These are phyloP conservation scores for Sphaerobolus stellatus DNA, from an alignment of 1,284 basidiomycete species.

Conservation along the genomic window DNA sequence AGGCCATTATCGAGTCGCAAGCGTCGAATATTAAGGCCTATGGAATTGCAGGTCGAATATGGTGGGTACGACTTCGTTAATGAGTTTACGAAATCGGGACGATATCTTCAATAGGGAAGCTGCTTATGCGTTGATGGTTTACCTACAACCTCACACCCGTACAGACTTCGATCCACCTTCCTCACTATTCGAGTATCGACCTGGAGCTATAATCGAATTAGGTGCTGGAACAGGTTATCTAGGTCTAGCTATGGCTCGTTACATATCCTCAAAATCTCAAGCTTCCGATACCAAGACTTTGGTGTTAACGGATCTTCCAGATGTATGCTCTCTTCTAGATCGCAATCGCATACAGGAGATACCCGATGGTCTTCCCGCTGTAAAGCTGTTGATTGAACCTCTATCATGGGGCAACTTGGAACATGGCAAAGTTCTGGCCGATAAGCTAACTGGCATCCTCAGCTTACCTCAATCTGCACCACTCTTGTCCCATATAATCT, in stretches of 20 bases:
- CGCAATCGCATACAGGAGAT: constrained; percentile 39
- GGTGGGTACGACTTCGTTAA: constrained; percentile 42
- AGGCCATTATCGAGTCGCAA: constrained; percentile 40
- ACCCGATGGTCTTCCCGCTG: constrained; percentile 7
- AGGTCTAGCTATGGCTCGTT: constrained; percentile 46
- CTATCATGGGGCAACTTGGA: constrained; percentile 64
- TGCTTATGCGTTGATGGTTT: constrained; percentile 58
- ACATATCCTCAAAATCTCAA: constrained; percentile 20
- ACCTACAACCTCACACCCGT: constrained; percentile 43
- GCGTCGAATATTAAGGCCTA: constrained; percentile 60
- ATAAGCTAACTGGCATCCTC: constrained; percentile 34
- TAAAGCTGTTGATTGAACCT: constrained; percentile 43
- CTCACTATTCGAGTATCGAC: constrained; percentile 22
- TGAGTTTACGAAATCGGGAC: not conserved
- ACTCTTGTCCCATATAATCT: constrained; percentile 60
- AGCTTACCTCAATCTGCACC: not conserved
- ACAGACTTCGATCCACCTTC: constrained; percentile 63
- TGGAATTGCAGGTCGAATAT: constrained; percentile 75
- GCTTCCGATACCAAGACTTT: constrained; percentile 25
- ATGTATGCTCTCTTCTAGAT: constrained; percentile 62
- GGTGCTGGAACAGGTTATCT: constrained; percentile 73
- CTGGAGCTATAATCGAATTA: constrained; percentile 53
- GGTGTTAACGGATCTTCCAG: constrained; percentile 68
- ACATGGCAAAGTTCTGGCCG: constrained; percentile 40
- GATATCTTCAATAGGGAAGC: constrained; percentile 62